Evolutionary conservation across 2,329 filamentous ascomycete species (phyloP).

Genomic region (Fusarium pseudocircinatum): DNA sequence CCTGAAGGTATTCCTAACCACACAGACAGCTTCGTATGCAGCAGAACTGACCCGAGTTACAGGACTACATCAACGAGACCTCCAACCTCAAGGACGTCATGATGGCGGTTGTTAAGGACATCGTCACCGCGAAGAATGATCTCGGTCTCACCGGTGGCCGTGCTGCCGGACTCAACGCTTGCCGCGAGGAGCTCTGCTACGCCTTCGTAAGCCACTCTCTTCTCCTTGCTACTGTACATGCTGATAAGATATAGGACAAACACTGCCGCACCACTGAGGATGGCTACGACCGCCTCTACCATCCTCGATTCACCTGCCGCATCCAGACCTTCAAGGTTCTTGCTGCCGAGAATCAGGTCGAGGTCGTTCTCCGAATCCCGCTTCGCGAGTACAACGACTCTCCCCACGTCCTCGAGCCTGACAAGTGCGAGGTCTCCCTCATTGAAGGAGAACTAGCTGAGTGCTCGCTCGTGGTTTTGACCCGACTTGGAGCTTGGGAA

Average conservation of each 20-base stretch:
- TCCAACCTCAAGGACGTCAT: slow-evolving; percentile 25
- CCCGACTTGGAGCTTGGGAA: not conserved
- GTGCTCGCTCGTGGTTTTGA: not conserved
- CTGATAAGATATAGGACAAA: slow-evolving; percentile 13
- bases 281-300: slow-evolving; percentile 11
- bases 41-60: not conserved
- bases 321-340: slow-evolving; percentile 13
- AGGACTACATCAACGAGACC: slow-evolving; percentile 29
- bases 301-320: slow-evolving; percentile 20
- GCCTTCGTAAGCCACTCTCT: slow-evolving; percentile 7
- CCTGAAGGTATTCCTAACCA: slow-evolving; percentile 1
- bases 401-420: slow-evolving; percentile 20
- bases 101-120: slow-evolving; percentile 28
- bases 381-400: slow-evolving; percentile 23
- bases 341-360: slow-evolving; percentile 1
- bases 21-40: not conserved
- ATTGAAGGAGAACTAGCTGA: slow-evolving; percentile 26
- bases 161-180: slow-evolving; percentile 11
- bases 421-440: slow-evolving; percentile 15
- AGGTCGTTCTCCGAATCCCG: slow-evolving; percentile 22
- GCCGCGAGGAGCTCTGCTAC: slow-evolving; percentile 17
- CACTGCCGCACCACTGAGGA: slow-evolving; percentile 15
- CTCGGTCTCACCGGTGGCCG: slow-evolving; percentile 3
- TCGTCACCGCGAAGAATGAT: slow-evolving; percentile 15
- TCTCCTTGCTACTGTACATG: not conserved